Evolutionary conservation across 768 basidiomycete genomes (phyloP).

Genomic region (Naganishia onofrii): DNA sequence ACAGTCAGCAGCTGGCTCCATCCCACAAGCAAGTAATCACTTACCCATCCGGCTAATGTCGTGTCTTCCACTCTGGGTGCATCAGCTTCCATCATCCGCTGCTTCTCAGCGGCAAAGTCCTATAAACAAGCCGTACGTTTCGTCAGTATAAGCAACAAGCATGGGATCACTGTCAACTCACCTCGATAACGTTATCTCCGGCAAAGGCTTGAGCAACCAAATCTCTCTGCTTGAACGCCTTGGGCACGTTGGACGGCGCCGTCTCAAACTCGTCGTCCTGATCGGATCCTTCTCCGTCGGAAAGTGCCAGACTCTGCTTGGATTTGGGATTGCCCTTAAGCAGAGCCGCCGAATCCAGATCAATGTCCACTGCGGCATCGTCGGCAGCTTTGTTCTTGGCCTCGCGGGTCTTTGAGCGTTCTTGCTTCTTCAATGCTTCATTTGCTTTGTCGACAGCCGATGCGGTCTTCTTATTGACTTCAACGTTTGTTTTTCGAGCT

Average conservation of each 20-base stretch:
- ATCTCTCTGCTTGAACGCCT: slow-evolving; percentile 83
- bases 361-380: slow-evolving; percentile 78
- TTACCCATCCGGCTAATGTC: slow-evolving; percentile 82
- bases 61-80: slow-evolving; percentile 84
- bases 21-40: slow-evolving; percentile 56
- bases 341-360: slow-evolving; percentile 53
- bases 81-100: slow-evolving; percentile 75
- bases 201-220: slow-evolving; percentile 93
- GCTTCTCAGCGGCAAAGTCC: slow-evolving; percentile 84
- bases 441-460: slow-evolving; percentile 64
- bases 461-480: slow-evolving; percentile 68
- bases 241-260: slow-evolving; percentile 53
- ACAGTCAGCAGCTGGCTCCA: slow-evolving; percentile 2
- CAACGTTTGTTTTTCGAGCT: slow-evolving; percentile 70
- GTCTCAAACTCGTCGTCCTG: slow-evolving; percentile 52
- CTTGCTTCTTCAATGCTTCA: slow-evolving; percentile 69
- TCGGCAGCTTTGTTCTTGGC: slow-evolving; percentile 64
- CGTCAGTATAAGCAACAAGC: background rate
- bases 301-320: slow-evolving; percentile 36
- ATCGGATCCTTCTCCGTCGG: slow-evolving; percentile 66
- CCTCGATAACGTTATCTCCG: slow-evolving; percentile 91
- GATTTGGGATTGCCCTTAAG: slow-evolving; percentile 38
- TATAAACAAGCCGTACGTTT: slow-evolving; percentile 45
- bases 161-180: slow-evolving; percentile 50
- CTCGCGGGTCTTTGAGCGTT: slow-evolving; percentile 58